Percentiles rank a stretch among this genome's conserved stretches.
These are phyloP conservation scores for Tieghemiomyces parasiticus DNA, from an alignment of 192 early-diverging fungal genomes.

Conservation along the genomic window DNA sequence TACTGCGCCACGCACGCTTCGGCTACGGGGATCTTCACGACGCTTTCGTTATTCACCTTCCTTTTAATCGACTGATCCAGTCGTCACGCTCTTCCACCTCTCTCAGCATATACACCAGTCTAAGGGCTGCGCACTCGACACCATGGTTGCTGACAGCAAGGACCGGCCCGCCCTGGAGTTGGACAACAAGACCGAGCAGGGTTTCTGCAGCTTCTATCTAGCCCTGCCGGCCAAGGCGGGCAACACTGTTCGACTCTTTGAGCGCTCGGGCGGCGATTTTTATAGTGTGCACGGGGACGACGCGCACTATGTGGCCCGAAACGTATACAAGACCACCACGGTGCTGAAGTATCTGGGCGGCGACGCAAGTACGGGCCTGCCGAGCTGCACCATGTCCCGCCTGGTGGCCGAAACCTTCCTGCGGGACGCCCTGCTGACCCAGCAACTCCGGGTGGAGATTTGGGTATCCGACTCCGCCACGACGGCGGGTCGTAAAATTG, in stretches of 20 bases:
- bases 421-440: constrained; percentile 57
- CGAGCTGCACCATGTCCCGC: constrained; percentile 65
- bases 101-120: too few relatives aligned
- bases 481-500: constrained; percentile 16
- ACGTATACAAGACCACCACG: constrained; percentile 80
- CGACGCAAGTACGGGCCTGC: constrained; percentile 38
- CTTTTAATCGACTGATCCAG: too few relatives aligned
- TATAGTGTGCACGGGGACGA: constrained; percentile 85
- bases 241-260: constrained; percentile 30
- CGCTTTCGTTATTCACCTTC: too few relatives aligned
- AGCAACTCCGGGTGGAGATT: constrained; percentile 71
- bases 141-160: neutral
- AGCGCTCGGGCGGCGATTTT: constrained; percentile 42
- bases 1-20: too few relatives aligned
- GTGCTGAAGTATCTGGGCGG: constrained; percentile 83
- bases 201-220: constrained; percentile 22
- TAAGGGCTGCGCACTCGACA: too few relatives aligned
- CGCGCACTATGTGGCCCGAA: constrained; percentile 70
- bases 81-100: too few relatives aligned
- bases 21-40: too few relatives aligned
- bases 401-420: constrained; percentile 62
- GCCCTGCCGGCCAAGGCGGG: constrained; percentile 14
- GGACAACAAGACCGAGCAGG: constrained; percentile 24
- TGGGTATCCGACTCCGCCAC: constrained; percentile 39
- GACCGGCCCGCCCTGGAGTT: constrained; percentile 21